A percentile compares a stretch with the other conserved stretches of the same genome.
These are phyloP conservation scores for Xylariaceae sp. DNA, from an alignment of 2,329 filamentous ascomycete genomes.

Conservation along the genomic window DNA sequence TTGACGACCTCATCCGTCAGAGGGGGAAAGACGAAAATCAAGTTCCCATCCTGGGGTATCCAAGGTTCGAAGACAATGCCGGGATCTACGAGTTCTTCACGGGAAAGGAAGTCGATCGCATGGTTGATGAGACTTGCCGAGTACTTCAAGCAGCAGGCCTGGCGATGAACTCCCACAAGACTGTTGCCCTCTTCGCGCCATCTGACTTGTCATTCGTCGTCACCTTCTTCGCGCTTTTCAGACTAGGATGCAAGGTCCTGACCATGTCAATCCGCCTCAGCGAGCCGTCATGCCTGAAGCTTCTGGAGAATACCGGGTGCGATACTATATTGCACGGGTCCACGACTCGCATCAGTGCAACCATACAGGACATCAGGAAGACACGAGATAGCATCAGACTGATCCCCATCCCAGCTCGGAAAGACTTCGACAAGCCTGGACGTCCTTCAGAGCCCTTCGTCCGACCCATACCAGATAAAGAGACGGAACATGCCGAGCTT, in stretches of 20 bases:
- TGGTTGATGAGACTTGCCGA: constrained; percentile 33
- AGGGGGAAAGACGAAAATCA: constrained; percentile 34
- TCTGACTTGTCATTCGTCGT: constrained; percentile 39
- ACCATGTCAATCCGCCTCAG: constrained; percentile 39
- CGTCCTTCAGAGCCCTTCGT: constrained; percentile 15
- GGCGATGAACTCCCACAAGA: constrained; percentile 23
- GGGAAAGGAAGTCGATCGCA: constrained; percentile 33
- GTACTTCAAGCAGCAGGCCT: constrained; percentile 28
- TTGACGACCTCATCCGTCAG: constrained; percentile 37
- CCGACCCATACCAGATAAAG: constrained; percentile 18
- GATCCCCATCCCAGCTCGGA: constrained; percentile 17
- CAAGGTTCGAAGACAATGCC: constrained; percentile 25
- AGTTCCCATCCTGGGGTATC: constrained; percentile 37
- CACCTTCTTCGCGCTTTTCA: constrained; percentile 38
- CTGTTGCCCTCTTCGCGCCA: constrained; percentile 34
- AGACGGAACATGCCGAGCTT: constrained; percentile 26
- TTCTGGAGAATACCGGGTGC: constrained; percentile 32
- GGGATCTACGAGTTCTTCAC: constrained; percentile 37
- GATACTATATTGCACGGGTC: constrained; percentile 33
- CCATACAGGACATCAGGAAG: constrained; percentile 22
- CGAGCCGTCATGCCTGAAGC: constrained; percentile 33
- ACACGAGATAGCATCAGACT: constrained; percentile 16
- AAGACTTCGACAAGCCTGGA: constrained; percentile 18
- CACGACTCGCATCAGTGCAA: constrained; percentile 28
- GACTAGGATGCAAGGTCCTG: constrained; percentile 39